Percentiles rank a stretch among this genome's conserved stretches.
phyloP scores from a whole-genome alignment of 768 basidiomycete species.

The Tylopilus subfusipes region DNA sequence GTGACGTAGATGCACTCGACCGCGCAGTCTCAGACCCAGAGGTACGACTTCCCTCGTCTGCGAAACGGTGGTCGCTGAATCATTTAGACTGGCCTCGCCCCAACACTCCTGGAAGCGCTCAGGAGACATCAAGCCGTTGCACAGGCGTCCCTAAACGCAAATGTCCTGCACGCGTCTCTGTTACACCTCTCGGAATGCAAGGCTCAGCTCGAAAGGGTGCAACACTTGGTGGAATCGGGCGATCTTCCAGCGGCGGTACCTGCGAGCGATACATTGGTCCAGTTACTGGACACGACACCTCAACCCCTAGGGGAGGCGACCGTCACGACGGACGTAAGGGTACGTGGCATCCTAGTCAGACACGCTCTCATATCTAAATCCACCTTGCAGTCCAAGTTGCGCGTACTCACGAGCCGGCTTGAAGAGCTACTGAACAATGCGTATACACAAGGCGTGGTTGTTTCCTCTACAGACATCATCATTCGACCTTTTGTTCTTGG shows the following conservation, averaged over 20 bases:
- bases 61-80: slow-evolving; percentile 10
- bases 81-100: slow-evolving; percentile 63
- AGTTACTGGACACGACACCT: slow-evolving; percentile 46
- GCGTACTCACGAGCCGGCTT: slow-evolving; percentile 51
- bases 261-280: slow-evolving; percentile 41
- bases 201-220: slow-evolving; percentile 42
- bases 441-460: slow-evolving; percentile 53
- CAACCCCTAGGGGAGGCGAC: slow-evolving; percentile 46
- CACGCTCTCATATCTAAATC: neutral
- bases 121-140: slow-evolving; percentile 59
- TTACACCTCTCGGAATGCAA: slow-evolving; percentile 54
- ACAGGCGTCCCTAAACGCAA: slow-evolving; percentile 58
- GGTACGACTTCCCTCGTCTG: slow-evolving; percentile 37
- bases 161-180: slow-evolving; percentile 47
- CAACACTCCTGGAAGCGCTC: slow-evolving; percentile 53
- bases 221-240: slow-evolving; percentile 49
- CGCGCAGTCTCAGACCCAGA: slow-evolving; percentile 53
- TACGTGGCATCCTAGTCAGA: slow-evolving; percentile 30
- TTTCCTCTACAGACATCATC: slow-evolving; percentile 47
- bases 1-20: slow-evolving; percentile 51
- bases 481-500: slow-evolving; percentile 52
- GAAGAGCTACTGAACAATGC: slow-evolving; percentile 74
- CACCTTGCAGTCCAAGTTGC: slow-evolving; percentile 48
- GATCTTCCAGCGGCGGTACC: slow-evolving; percentile 61
- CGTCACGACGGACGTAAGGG: slow-evolving; percentile 58